These are phyloP conservation scores for Salix koriyanagi DNA, from an alignment of 345 rosid species.

Conservation along the genomic window DNA sequence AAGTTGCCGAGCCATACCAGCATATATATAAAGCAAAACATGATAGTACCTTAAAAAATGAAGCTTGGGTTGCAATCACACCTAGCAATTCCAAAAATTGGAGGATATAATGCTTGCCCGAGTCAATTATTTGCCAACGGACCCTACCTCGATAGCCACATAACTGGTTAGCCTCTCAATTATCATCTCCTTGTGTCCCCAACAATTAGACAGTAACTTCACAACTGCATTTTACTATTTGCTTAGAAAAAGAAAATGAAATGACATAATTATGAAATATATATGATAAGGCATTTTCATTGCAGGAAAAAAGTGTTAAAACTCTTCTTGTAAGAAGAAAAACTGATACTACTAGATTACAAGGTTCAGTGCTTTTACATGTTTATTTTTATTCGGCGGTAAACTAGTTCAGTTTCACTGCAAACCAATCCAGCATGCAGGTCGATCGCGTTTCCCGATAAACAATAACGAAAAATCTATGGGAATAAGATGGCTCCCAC, in stretches of 20 bases:
- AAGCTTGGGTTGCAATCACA: not conserved
- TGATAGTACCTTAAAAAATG: not conserved
- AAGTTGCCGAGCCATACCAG: not conserved
- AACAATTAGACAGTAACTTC: conserved; percentile 4
- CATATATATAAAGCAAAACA: not conserved
- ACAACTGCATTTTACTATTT: not conserved
- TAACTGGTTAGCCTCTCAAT: conserved; percentile 17
- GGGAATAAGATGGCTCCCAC: not conserved
- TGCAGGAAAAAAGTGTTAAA: not conserved
- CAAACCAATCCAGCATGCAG: not conserved
- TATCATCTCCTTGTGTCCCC: conserved; percentile 11
- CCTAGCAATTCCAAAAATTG: not conserved
- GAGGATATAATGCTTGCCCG: not conserved
- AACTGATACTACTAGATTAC: not conserved
- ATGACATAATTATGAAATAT: not conserved
- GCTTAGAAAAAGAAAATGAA: not conserved
- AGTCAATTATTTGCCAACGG: conserved; percentile 15
- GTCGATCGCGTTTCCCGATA: not conserved
- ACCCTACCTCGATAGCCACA: conserved; percentile 15
- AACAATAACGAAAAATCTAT: not conserved
- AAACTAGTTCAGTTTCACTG: not conserved
- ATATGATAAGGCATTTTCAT: not conserved
- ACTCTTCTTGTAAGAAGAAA: not conserved
- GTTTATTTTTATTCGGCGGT: not conserved
- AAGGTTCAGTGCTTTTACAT: not conserved